Conservation (phyloP, 2,329 filamentous ascomycete genomes). For the Colletotrichum coccodes region DNA sequence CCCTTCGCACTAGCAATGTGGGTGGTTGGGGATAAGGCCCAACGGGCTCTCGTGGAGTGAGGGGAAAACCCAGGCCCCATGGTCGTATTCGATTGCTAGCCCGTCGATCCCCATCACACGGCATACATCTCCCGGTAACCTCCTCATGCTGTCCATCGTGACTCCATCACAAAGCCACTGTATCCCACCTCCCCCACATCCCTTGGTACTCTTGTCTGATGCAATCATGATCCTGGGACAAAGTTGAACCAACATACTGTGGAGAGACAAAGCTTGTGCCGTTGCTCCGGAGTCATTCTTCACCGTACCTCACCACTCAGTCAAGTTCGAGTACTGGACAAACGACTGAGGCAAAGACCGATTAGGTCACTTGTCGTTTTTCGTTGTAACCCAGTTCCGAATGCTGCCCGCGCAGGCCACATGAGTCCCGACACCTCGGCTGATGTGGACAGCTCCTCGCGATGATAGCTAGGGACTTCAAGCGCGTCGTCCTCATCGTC, state of each 20-base stretch:
- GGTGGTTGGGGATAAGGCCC: slow-evolving; percentile 3
- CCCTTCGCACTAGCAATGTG: not conserved
- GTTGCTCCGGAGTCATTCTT: not conserved
- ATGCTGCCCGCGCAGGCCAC: not conserved
- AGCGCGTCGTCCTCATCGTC: slow-evolving; percentile 43
- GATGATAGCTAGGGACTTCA: slow-evolving; percentile 47
- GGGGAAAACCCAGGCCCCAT: slow-evolving; percentile 9
- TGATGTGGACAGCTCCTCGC: not conserved
- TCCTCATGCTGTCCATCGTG: not conserved
- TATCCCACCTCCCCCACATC: slow-evolving; percentile 4
- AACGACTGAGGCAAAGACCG: not conserved
- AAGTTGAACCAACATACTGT: not conserved
- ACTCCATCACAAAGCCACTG: not conserved
- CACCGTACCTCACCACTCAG: not conserved
- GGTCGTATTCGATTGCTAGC: slow-evolving; percentile 6
- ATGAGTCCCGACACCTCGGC: not conserved
- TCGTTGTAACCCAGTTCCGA: not conserved
- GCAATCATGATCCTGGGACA: not conserved
- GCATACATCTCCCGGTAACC: not conserved
- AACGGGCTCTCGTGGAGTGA: slow-evolving; percentile 5
- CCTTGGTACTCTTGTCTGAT: not conserved
- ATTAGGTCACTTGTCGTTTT: not conserved
- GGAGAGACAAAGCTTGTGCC: not conserved
- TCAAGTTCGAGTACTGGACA: not conserved
- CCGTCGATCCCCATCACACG: slow-evolving; percentile 10